Percentiles rank a stretch among this genome's conserved stretches.
Conservation (phyloP, 768 basidiomycete genomes). For the Tulasnella sp. region DNA sequence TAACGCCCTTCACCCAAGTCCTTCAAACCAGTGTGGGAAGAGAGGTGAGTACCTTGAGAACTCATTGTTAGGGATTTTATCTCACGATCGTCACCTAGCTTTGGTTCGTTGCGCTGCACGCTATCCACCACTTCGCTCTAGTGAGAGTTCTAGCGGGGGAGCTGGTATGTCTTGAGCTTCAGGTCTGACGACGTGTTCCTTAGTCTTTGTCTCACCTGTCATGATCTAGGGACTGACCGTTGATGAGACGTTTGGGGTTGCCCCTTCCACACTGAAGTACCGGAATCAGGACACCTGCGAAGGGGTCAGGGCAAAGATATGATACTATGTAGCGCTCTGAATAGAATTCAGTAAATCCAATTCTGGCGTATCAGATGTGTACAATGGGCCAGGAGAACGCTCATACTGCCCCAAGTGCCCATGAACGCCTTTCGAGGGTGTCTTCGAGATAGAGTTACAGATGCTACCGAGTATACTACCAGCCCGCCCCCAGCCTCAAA, state of each 20-base stretch:
- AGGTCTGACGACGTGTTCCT: not conserved
- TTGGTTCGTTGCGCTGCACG: constrained; percentile 79
- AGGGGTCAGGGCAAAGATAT: constrained; percentile 13
- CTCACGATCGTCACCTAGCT: constrained; percentile 35
- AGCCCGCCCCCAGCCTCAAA: too few relatives aligned
- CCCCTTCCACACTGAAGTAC: constrained; percentile 72
- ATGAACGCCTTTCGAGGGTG: too few relatives aligned
- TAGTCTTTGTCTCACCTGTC: constrained; percentile 12
- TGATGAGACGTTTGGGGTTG: constrained; percentile 71
- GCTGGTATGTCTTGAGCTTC: constrained; percentile 39
- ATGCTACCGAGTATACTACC: too few relatives aligned
- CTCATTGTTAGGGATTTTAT: too few relatives aligned
- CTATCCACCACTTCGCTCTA: constrained; percentile 89
- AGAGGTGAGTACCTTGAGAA: constrained; percentile 47
- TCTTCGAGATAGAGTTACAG: too few relatives aligned
- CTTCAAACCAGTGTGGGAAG: constrained; percentile 73
- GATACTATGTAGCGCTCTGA: not conserved
- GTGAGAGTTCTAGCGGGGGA: constrained; percentile 80
- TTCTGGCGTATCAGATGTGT: too few relatives aligned
- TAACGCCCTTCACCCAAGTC: constrained; percentile 66
- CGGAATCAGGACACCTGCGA: constrained; percentile 26
- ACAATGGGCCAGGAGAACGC: too few relatives aligned
- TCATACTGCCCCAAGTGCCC: too few relatives aligned
- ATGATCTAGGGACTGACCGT: constrained; percentile 46
- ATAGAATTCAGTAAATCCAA: too few relatives aligned